Base-by-base conservation (phyloP, 2,329 filamentous ascomycete species). In the Capronia epimyces region DNA sequence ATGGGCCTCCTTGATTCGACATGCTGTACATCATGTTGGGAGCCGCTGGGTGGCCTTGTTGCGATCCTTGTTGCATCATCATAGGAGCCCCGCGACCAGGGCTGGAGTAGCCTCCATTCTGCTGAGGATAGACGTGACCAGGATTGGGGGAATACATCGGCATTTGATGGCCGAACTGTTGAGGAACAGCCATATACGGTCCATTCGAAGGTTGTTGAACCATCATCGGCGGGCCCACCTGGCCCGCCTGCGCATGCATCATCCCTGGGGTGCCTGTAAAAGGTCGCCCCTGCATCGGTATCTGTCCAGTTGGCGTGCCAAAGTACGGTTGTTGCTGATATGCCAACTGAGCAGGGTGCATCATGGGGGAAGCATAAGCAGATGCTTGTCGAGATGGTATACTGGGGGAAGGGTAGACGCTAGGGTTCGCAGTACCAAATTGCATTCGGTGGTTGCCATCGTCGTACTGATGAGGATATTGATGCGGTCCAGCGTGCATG, bases 51-150 rank as follows among this genome's bases (percentile, higher is more conserved):
- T 94, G 89, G 34, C 90, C 89, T 67, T 95, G 90, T 64, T 96
- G 91, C 22, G 90, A 96, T 49, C 88, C 88, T 71, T 95, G 89
- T 60, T 90, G 90, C 63, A 84, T 87, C 91, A 97, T 97, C 83
- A 94, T 89, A 1, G 88, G 84, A 10, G 93, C 88, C 16, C 84
- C 83, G 42, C 89, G 81, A 50, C 88, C 83, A 1, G 91, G 91
- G 65, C 91, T 96, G n/a, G 89, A 87, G 64, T 87, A 95, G 13
- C 89, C 88, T 16, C 68, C 68, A 40, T 64, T 69, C 61, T 75
- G 74, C 37, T 76, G 75, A 29, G 78, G 76, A 57, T 82, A 81
- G 69, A 83, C 76, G 80, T 89, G 77, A 73, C 87, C 71, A 71
- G 87, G 66, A 64, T 79, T 83, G n/a, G 81, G 81, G 16, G 88